These are phyloP conservation scores for Aspergillus arachidicola DNA, from an alignment of 2,329 filamentous ascomycete species.

Conservation along the genomic window DNA sequence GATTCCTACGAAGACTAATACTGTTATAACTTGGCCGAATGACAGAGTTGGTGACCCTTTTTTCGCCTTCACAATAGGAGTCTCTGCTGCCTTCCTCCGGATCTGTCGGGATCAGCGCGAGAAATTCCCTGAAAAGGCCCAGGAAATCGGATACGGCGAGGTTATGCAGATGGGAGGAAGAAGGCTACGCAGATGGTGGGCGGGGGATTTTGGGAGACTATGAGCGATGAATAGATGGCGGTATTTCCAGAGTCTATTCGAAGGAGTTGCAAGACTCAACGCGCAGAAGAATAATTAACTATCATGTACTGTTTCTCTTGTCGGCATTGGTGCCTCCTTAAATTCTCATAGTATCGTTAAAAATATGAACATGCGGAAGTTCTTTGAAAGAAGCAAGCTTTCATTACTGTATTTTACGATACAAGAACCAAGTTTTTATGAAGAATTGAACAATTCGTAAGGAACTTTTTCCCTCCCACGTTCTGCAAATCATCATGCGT, in stretches of 20 bases:
- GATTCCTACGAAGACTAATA: not conserved
- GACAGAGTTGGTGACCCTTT: slow-evolving; percentile 55
- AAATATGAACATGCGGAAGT: not conserved
- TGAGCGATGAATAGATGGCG: slow-evolving; percentile 13
- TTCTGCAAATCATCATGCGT: slow-evolving; percentile 27
- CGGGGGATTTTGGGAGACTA: slow-evolving; percentile 39
- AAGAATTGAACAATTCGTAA: slow-evolving; percentile 18
- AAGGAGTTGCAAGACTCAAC: not conserved
- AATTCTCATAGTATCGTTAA: not conserved
- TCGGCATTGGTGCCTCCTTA: not conserved
- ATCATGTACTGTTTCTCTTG: not conserved
- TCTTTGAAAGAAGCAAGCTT: not conserved
- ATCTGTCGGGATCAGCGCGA: slow-evolving; percentile 58
- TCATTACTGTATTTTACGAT: not conserved
- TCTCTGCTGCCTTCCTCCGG: slow-evolving; percentile 55
- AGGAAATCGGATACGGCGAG: slow-evolving; percentile 34
- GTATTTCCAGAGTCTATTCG: not conserved
- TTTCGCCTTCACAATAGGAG: slow-evolving; percentile 55
- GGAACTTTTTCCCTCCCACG: slow-evolving; percentile 28
- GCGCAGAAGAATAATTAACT: not conserved
- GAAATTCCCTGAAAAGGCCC: slow-evolving; percentile 42
- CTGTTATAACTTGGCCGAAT: slow-evolving; percentile 1
- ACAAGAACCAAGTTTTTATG: slow-evolving; percentile 2
- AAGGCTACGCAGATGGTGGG: slow-evolving; percentile 44
- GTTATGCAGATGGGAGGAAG: slow-evolving; percentile 33